A percentile compares a stretch with the other conserved stretches of the same genome.
Conservation (phyloP, 805 yeast genomes). For the Wickerhamiella sorbophila region DNA sequence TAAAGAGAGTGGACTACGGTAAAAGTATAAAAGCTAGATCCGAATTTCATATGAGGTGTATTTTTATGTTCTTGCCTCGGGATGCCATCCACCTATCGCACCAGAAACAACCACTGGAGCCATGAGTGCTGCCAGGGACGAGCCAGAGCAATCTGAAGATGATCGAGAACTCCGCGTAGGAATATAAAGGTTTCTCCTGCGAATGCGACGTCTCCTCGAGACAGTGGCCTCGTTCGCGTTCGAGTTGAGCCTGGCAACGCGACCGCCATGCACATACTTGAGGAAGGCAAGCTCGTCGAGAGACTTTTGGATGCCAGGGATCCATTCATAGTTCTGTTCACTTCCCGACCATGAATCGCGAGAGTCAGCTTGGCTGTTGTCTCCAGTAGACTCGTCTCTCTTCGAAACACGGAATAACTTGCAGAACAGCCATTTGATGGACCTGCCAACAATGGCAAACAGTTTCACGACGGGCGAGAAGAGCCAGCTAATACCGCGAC, state of each 20-base stretch:
- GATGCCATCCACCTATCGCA: slow-evolving; percentile 36
- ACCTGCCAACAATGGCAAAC: neutral
- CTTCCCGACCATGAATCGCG: slow-evolving; percentile 2
- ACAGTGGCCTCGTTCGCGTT: too few species aligned
- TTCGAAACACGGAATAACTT: neutral
- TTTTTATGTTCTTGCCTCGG: too few species aligned
- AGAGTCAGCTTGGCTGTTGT: slow-evolving; percentile 3
- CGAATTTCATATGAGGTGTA: too few species aligned
- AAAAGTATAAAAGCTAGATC: too few species aligned
- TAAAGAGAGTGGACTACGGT: too few species aligned
- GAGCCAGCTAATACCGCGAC: slow-evolving; percentile 18
- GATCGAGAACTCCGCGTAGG: slow-evolving; percentile 12
- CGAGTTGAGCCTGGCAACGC: slow-evolving; percentile 19
- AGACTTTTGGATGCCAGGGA: slow-evolving; percentile 28
- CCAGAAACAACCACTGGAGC: slow-evolving; percentile 45
- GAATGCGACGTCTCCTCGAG: slow-evolving; percentile 5
- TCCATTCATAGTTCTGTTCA: slow-evolving; percentile 23
- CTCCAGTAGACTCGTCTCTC: slow-evolving; percentile 1
- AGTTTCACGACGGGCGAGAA: slow-evolving; percentile 15
- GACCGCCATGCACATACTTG: slow-evolving; percentile 29
- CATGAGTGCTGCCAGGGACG: slow-evolving; percentile 24
- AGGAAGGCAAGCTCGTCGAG: slow-evolving; percentile 26
- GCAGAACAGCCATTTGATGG: slow-evolving; percentile 1
- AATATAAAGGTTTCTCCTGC: slow-evolving; percentile 13
- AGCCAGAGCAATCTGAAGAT: slow-evolving; percentile 8